Evolutionary conservation across 2,329 filamentous ascomycete species (phyloP), one percentile per base, ranked within the genome.

Genomic region (Penicillium italicum): DNA sequence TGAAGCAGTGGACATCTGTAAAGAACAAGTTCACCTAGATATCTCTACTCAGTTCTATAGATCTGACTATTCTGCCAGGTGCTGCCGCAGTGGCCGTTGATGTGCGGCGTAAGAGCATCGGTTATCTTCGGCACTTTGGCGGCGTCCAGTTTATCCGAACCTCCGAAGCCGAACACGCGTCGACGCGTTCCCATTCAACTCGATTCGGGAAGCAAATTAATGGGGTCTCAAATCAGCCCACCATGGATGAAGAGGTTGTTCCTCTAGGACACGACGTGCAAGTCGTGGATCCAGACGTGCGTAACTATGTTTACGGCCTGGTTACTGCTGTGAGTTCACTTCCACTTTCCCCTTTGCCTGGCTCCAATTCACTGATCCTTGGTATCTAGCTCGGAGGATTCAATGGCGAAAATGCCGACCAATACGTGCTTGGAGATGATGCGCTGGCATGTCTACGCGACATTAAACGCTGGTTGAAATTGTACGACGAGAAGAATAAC

Each of bases 401-500:
- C 66, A 89, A 89, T 65, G 80, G 85, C 49, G 88, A 90, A 63
- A 87, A 93, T 66, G 87, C 91, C 68, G 89, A 89, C 54, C 82
- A 82, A 68, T 99, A 99, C 73, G 82, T 90, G 41, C 85, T 97
- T 34, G 94, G 94, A 74, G 93, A 97, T 74, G 93, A 97, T 70
- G 93, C 92, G 12, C 80, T 96, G 57, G 90, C 94, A 55, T 94
- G 92, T 68, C 80, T 99, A 55, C 91, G 93, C 60, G 94, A 99
- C 75, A 82, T 99, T 52, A 93, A 94, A 70, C 88, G 88, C 83
- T 99, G 94, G 94, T 82, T 99, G 63, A 91, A 91, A 65, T 85
- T 96, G 60, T 94, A 94, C 79, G 92, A 97, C 73, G 90, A 96
- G 71, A 95, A 95, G 72, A 85, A 88, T 62, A 95, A 96, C 71